Percentiles rank a stretch among this genome's conserved stretches.
Conservation (phyloP, 129 eudicot genomes). For the Heracleum sosnowskyi region DNA sequence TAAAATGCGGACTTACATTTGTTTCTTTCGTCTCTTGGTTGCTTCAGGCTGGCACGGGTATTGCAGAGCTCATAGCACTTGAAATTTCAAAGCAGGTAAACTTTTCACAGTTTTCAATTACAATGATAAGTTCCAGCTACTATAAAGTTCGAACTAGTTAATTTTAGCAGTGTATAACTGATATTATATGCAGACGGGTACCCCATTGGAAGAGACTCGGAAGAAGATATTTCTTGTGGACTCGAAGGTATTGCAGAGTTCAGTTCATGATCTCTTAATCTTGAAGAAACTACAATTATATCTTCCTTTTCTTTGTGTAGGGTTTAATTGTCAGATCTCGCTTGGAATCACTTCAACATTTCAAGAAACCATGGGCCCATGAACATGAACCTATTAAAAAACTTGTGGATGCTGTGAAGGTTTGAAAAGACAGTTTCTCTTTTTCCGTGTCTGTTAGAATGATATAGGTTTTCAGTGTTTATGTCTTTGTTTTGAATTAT, state of each 20-base stretch:
- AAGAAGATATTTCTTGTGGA: constrained; percentile 93
- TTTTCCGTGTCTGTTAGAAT: not conserved
- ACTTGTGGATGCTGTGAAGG: constrained; percentile 86
- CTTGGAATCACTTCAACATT: constrained; percentile 82
- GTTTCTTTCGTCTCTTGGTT: constrained; percentile 7
- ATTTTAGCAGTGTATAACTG: constrained; percentile 5
- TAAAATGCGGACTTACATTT: not conserved
- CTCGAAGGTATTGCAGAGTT: constrained; percentile 55
- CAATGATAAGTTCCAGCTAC: not conserved
- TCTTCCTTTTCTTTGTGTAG: constrained; percentile 27
- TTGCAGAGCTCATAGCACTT: constrained; percentile 99
- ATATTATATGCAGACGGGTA: constrained; percentile 51
- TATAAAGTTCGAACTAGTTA: not conserved
- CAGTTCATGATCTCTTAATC: not conserved
- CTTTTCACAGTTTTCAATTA: too few species aligned
- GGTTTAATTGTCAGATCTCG: constrained; percentile 89
- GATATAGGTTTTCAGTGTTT: not conserved
- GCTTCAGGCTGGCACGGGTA: constrained; percentile 97
- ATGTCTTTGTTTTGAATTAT: constrained; percentile 4
- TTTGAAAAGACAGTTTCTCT: constrained; percentile 12
- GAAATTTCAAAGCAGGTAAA: constrained; percentile 96
- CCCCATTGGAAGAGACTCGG: constrained; percentile 82
- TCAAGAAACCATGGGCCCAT: constrained; percentile 99
- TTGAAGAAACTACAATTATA: not conserved
- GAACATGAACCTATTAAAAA: constrained; percentile 75